Evolutionary conservation across 768 basidiomycete species (phyloP).

Genomic region (Hygrocybe punicea): DNA sequence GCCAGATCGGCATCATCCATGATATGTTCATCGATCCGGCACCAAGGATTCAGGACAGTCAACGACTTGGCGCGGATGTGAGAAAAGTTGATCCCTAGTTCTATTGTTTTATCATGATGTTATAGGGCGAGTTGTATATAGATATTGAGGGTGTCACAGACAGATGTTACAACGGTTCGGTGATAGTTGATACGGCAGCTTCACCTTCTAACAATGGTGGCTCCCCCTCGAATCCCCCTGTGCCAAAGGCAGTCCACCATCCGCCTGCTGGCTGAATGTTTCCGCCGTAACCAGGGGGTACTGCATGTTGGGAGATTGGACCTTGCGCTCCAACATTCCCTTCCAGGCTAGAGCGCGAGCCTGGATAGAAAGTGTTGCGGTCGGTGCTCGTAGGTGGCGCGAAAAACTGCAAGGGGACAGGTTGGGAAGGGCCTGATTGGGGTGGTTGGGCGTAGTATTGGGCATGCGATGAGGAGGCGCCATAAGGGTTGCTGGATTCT

Average conservation of each 20-base stretch:
- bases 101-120: constrained; percentile 48
- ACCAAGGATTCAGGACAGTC: constrained; percentile 92
- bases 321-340: constrained; percentile 60
- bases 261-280: constrained; percentile 69
- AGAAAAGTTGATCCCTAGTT: constrained; percentile 95
- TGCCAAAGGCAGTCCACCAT: constrained; percentile 97
- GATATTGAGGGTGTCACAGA: neutral
- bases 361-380: constrained; percentile 60
- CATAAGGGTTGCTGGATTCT: constrained; percentile 58
- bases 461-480: constrained; percentile 57
- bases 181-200: constrained; percentile 15
- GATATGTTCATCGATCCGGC: constrained; percentile 79
- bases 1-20: constrained; percentile 99
- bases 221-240: constrained; percentile 93
- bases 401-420: constrained; percentile 74
- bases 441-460: constrained; percentile 55
- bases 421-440: constrained; percentile 47
- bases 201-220: constrained; percentile 91
- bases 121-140: neutral
- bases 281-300: constrained; percentile 57
- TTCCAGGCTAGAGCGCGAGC: constrained; percentile 74
- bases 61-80: constrained; percentile 93
- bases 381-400: constrained; percentile 50
- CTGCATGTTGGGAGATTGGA: constrained; percentile 45
- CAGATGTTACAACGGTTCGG: constrained; percentile 1